Evolutionary conservation across 169 alveolate species (phyloP).

Genomic region (Ichthyophthirius multifiliis): DNA sequence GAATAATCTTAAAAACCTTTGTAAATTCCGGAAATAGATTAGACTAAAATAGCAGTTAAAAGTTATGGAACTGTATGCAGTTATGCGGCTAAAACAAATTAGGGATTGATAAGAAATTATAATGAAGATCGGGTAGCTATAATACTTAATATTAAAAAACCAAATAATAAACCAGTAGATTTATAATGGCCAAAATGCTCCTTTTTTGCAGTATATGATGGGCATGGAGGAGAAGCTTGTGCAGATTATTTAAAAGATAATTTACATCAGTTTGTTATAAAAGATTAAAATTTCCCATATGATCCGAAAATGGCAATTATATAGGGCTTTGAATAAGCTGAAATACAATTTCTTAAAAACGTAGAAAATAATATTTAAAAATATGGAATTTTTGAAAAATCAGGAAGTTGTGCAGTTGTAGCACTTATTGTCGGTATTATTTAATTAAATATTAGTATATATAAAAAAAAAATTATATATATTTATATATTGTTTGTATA

Average conservation of each 20-base stretch:
- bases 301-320: slow-evolving; percentile 65
- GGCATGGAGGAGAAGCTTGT: slow-evolving; percentile 90
- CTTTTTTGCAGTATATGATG: slow-evolving; percentile 90
- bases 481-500: neutral
- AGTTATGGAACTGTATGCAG: slow-evolving; percentile 62
- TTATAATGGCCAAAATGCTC: slow-evolving; percentile 76
- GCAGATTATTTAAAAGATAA: slow-evolving; percentile 83
- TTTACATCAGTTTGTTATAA: slow-evolving; percentile 54
- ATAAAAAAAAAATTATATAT: too few species aligned
- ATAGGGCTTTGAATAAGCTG: slow-evolving; percentile 70
- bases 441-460: neutral
- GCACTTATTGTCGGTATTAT: slow-evolving; percentile 65
- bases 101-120: slow-evolving; percentile 78
- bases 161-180: slow-evolving; percentile 32
- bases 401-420: slow-evolving; percentile 86
- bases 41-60: slow-evolving; percentile 57
- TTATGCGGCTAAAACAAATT: slow-evolving; percentile 82
- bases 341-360: slow-evolving; percentile 47
- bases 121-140: slow-evolving; percentile 76
- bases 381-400: slow-evolving; percentile 51
- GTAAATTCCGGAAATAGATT: slow-evolving; percentile 37
- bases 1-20: neutral
- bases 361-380: slow-evolving; percentile 42
- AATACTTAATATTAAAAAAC: slow-evolving; percentile 58
- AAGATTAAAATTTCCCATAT: slow-evolving; percentile 41